Base-by-base conservation (phyloP, 768 basidiomycete genomes). In the Tylopilus vinaceipallidus region DNA sequence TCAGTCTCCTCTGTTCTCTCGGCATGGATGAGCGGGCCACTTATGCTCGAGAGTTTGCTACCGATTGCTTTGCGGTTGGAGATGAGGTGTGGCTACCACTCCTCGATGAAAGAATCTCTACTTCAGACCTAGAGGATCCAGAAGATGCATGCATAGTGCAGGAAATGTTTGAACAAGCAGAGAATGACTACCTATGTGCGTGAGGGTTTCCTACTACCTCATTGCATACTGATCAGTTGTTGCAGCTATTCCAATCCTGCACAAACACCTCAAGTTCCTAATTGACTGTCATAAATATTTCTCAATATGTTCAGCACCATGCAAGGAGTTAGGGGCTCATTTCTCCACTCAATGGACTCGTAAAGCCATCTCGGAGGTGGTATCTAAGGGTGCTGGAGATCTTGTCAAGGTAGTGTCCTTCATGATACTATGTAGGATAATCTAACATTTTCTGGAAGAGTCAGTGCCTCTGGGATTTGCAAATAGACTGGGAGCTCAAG, bases 141-240 rank as follows among this genome's bases (percentile, higher is more conserved):
- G 71, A 76, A 38, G 81, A 79, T 7, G 70, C 80, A 19, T 57
- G 77, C 36, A 81, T 82, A 37, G 61, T 91, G 34, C 65, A 90
- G 50, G 73, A 75, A 14, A 58, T 87, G 34, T 92, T 84, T 63
- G 68, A 72, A 34, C 76, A 76, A 29, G 90, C 91, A 19, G 86
- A 86, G 58, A 68, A 63, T 9, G 91, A 93, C 59, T 92, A 91
- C 65, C 65, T 92, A 30, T 92, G 91, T 92, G 65, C 61, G 89
- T 76, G 26, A 38, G 43, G 42, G 37, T 43, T 29, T 46, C n/a
- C 38, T 42, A 39, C 33, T 30, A 11, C 29, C 48, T 47, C 41
- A 26, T 19, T 56, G 41, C 57, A 26, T 59, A 48, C 44, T 63
- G 47, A 63, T 41, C 50, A 30, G 46, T n/a, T 13, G 44, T 50